phyloP scores from a whole-genome alignment of 129 eudicot species.

The Dittrichia graveolens region DNA sequence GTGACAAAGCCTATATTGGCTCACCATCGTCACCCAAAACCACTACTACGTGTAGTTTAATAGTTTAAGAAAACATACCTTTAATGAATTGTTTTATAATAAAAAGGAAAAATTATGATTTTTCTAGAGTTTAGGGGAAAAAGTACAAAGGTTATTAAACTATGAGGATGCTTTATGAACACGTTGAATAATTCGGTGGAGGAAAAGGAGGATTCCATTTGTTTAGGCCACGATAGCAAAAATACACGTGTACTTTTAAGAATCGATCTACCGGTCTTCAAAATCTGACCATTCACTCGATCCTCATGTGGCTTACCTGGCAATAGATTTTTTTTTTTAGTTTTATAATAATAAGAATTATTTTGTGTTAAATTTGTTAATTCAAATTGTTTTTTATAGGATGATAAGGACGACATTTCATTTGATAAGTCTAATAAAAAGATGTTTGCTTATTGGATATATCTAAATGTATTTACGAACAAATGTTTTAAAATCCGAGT shows the following conservation, averaged over 20 bases:
- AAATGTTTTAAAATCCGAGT: too few relatives aligned
- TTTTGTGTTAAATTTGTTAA: not conserved
- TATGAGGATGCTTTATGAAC: not conserved
- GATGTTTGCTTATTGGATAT: too few relatives aligned
- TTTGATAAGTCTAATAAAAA: too few relatives aligned
- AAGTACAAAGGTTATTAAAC: not conserved
- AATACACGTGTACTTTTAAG: conserved; percentile 46
- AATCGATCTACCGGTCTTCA: conserved; percentile 54
- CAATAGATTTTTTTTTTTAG: not conserved
- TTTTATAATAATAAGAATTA: not conserved
- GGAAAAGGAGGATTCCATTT: conserved; percentile 7
- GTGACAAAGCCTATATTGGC: too few relatives aligned
- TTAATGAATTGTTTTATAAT: too few relatives aligned
- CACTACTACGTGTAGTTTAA: too few relatives aligned
- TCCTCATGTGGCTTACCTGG: conserved; percentile 30
- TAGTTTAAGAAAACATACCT: too few relatives aligned
- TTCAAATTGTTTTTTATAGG: too few relatives aligned
- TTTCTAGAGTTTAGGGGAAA: not conserved
- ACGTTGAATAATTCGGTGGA: not conserved
- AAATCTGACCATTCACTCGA: conserved; percentile 22
- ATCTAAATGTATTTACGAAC: too few relatives aligned
- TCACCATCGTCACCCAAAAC: too few relatives aligned
- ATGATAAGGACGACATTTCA: too few relatives aligned
- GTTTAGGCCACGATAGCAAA: conserved; percentile 32
- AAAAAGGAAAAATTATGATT: not conserved